A percentile compares a stretch with the other conserved stretches of the same genome.
These are phyloP conservation scores for Raphidocelis subcapitata DNA, from an alignment of 139 green algal species.

Conservation along the genomic window DNA sequence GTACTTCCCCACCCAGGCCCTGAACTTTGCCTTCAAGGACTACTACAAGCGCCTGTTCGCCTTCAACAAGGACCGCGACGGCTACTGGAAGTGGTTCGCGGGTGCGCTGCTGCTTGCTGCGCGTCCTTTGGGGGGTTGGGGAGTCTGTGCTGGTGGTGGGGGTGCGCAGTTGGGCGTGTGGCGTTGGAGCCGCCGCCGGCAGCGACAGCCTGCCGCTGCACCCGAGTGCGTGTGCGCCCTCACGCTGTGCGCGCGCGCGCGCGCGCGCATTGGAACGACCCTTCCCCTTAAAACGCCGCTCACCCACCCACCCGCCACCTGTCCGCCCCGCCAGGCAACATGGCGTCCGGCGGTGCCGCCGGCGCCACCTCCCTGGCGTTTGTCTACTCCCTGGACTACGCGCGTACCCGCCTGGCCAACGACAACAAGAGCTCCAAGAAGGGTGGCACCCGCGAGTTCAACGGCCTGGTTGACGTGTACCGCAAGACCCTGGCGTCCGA, in stretches of 20 bases:
- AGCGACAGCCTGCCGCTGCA: too few species aligned
- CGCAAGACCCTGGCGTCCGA: conserved; percentile 70
- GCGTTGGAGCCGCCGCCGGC: too few species aligned
- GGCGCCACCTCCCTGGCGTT: conserved; percentile 94
- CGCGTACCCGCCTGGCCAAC: conserved; percentile 95
- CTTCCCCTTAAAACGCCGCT: too few species aligned
- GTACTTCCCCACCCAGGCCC: conserved; percentile 92
- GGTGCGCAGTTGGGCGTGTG: too few species aligned
- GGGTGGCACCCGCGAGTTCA: conserved; percentile 75
- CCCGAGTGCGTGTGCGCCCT: too few species aligned
- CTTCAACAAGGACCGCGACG: conserved; percentile 87
- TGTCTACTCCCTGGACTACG: conserved; percentile 99
- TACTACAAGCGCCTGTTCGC: conserved; percentile 98
- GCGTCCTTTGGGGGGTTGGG: too few species aligned
- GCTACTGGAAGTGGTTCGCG: conserved; percentile 96
- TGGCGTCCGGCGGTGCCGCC: conserved; percentile 93
- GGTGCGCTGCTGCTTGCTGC: conserved; percentile 29
- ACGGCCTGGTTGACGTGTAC: conserved; percentile 91
- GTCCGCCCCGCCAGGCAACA: conserved; percentile 66
- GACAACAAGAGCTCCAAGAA: conserved; percentile 79
- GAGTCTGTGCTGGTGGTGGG: too few species aligned
- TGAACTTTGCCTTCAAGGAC: conserved; percentile 99
- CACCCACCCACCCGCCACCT: too few species aligned
- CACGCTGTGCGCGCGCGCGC: too few species aligned
- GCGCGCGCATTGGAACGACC: too few species aligned